A percentile compares a stretch with the other conserved stretches of the same genome.
These are phyloP conservation scores for Epithele typhae DNA, from an alignment of 768 basidiomycete species.

Conservation along the genomic window DNA sequence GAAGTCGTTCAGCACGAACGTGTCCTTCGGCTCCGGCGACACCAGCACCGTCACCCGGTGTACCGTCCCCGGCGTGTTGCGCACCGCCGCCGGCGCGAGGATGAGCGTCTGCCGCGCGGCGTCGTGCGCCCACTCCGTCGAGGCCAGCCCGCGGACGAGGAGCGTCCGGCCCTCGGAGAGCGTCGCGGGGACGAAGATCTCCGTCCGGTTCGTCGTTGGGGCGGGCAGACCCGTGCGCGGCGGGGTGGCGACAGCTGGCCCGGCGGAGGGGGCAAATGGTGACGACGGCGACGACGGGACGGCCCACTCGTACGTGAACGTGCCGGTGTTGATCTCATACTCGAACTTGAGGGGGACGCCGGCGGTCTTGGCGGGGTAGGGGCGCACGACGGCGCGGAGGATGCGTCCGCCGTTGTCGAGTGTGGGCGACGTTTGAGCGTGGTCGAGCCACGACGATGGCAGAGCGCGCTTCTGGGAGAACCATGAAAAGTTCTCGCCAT, in stretches of 20 bases:
- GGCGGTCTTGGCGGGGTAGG: conserved; percentile 87
- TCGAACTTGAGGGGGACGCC: conserved; percentile 73
- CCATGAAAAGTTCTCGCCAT: conserved; percentile 97
- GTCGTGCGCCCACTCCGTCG: conserved; percentile 59
- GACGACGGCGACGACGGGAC: too few species aligned
- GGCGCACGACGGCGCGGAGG: conserved; percentile 75
- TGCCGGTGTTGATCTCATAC: conserved; percentile 75
- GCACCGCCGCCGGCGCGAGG: too few species aligned
- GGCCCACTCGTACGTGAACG: conserved; percentile 63
- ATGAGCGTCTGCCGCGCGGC: conserved; percentile 70
- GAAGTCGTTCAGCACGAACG: conserved; percentile 58
- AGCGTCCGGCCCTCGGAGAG: conserved; percentile 56
- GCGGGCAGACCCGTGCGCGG: conserved; percentile 36
- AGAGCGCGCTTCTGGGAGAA: conserved; percentile 64
- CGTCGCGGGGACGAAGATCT: conserved; percentile 72
- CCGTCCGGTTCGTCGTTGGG: conserved; percentile 62
- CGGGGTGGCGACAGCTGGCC: conserved; percentile 28
- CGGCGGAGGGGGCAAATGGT: conserved; percentile 12
- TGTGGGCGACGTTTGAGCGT: conserved; percentile 56
- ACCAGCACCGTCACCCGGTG: conserved; percentile 54
- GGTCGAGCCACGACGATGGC: conserved; percentile 51
- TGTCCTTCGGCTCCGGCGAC: conserved; percentile 43
- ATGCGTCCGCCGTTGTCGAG: conserved; percentile 84
- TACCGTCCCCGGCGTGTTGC: conserved; percentile 37
- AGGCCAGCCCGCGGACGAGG: conserved; percentile 49